phyloP scores from a whole-genome alignment of 345 rosid genomes.

The Alliaria petiolata region DNA sequence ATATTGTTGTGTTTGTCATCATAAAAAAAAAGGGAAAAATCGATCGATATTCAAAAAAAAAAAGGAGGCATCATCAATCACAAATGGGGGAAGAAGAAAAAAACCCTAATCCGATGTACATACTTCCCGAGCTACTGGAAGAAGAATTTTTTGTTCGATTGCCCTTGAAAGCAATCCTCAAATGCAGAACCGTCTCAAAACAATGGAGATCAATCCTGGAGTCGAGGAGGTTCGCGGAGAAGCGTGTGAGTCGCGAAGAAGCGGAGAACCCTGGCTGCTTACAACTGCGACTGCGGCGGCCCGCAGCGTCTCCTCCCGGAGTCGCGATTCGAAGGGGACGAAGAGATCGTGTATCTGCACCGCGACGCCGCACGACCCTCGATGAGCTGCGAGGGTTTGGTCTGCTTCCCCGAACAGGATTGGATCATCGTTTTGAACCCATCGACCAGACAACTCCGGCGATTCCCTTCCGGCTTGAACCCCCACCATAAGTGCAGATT shows the following conservation, averaged over 20 bases:
- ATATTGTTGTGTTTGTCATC: too few species aligned
- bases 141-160: neutral
- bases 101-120: neutral
- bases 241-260: neutral
- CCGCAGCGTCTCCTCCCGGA: neutral
- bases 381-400: neutral
- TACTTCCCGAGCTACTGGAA: neutral
- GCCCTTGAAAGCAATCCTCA: neutral
- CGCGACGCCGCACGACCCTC: neutral
- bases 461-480: neutral
- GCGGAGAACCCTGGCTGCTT: neutral
- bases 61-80: neutral
- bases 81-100: neutral
- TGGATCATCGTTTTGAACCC: constrained; percentile 3
- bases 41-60: too few species aligned
- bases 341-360: neutral
- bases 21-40: too few species aligned
- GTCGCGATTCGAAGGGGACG: neutral
- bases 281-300: neutral
- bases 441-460: neutral
- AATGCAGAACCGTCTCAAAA: neutral
- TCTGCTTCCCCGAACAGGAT: neutral
- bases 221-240: neutral
- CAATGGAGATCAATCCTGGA: neutral
- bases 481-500: neutral